Evolutionary conservation across 1,284 basidiomycete species (phyloP).

Genomic region (Sphaerobolus stellatus): DNA sequence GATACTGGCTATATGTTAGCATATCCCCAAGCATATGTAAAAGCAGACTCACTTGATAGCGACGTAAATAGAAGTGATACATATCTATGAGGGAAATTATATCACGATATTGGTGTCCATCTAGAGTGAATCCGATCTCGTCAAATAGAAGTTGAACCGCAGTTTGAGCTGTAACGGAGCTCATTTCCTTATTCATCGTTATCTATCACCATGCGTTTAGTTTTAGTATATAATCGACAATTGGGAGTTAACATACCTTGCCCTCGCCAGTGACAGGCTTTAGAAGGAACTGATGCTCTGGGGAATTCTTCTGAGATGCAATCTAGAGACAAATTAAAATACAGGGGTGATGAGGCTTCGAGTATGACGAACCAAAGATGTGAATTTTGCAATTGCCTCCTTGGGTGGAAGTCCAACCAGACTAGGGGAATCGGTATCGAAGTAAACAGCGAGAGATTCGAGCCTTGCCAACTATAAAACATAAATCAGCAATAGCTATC

Average conservation of each 20-base stretch:
- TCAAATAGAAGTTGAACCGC: slow-evolving; percentile 92
- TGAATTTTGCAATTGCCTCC: slow-evolving; percentile 79
- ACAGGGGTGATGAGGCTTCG: no score
- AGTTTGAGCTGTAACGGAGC: slow-evolving; percentile 82
- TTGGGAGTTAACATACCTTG: slow-evolving; percentile 51
- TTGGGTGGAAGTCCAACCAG: slow-evolving; percentile 69
- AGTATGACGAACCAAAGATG: slow-evolving; percentile 60
- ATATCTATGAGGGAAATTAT: slow-evolving; percentile 93
- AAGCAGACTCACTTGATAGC: slow-evolving; percentile 67
- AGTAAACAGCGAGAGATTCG: slow-evolving; percentile 89
- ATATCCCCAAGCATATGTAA: slow-evolving; percentile 1
- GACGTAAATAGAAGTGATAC: slow-evolving; percentile 94
- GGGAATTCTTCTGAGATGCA: slow-evolving; percentile 51
- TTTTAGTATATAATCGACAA: neutral
- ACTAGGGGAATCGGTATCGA: slow-evolving; percentile 89
- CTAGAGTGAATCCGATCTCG: slow-evolving; percentile 91
- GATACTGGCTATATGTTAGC: slow-evolving; percentile 58
- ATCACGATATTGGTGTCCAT: slow-evolving; percentile 95
- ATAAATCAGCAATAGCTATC: neutral
- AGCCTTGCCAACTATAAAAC: slow-evolving; percentile 74
- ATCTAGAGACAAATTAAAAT: slow-evolving; percentile 56
- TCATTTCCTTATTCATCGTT: slow-evolving; percentile 52
- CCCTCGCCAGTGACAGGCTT: slow-evolving; percentile 97
- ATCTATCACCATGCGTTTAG: slow-evolving; percentile 52
- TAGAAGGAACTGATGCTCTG: slow-evolving; percentile 89